Evolutionary conservation across 1,284 basidiomycete genomes (phyloP).

Genomic region (Tilletiopsis washingtonensis): DNA sequence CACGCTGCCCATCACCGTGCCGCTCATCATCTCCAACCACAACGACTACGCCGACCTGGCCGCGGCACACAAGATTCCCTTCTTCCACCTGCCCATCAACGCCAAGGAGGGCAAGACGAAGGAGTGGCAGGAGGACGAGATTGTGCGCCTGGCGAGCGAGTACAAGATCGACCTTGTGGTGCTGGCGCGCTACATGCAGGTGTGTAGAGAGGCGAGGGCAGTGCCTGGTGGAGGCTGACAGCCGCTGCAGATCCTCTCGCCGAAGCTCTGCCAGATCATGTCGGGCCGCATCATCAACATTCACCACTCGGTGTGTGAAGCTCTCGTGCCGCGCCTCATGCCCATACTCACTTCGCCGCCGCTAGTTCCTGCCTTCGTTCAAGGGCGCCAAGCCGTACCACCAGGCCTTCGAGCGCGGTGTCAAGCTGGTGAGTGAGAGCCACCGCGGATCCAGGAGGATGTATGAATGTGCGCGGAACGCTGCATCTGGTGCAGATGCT

Average conservation of each 20-base stretch:
- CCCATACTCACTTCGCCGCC: no score
- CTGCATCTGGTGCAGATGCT: no score
- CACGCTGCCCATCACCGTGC: slow-evolving; percentile 32
- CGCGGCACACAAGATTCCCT: slow-evolving; percentile 39
- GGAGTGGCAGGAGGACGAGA: slow-evolving; percentile 41
- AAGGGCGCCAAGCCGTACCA: slow-evolving; percentile 44
- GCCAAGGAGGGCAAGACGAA: slow-evolving; percentile 37
- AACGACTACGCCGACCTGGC: slow-evolving; percentile 36
- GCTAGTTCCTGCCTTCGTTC: slow-evolving; percentile 44
- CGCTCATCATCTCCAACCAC: slow-evolving; percentile 45
- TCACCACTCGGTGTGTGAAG: slow-evolving; percentile 24
- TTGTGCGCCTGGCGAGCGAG: slow-evolving; percentile 34
- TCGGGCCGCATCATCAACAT: slow-evolving; percentile 43
- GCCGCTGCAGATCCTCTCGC: slow-evolving; percentile 26
- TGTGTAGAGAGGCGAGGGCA: neutral
- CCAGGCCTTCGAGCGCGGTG: slow-evolving; percentile 41
- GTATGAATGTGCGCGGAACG: no score
- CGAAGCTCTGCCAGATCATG: slow-evolving; percentile 30
- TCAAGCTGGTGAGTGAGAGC: slow-evolving; percentile 26
- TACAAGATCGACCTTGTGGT: slow-evolving; percentile 44
- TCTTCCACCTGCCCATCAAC: slow-evolving; percentile 43
- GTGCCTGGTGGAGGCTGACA: neutral
- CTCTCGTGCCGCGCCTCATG: neutral
- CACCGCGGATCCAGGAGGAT: no score
- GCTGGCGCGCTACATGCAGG: slow-evolving; percentile 41